Base-by-base conservation (phyloP, 768 basidiomycete genomes). In the Ramaria sp. region DNA sequence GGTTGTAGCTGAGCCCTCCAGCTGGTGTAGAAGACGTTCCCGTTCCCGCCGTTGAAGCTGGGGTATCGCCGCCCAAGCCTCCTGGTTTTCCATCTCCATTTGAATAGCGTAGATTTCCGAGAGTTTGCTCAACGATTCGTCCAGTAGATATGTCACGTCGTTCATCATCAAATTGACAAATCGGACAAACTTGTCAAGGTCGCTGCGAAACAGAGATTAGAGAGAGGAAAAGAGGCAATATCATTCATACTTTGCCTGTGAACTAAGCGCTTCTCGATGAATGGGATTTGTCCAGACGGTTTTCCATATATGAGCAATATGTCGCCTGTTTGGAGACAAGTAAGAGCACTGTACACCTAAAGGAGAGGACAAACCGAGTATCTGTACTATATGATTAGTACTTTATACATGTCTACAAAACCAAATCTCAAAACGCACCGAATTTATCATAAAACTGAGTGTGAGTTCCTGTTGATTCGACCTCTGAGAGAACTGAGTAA, bases 401-500 rank as follows among this genome's bases (percentile, higher is more conserved):
- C 8, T 13, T 38, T 43, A 28, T 6, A 27, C 48, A 34, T 48
- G 20, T 22, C 27, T 10, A 51, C 36, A 50, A 28, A 48, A 60
- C 55, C 48, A n/a, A 16, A 27, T 3, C 54, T n/a, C n/a, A n/a
- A 32, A 15, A 78, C 85, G 59, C 63, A 89, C 88, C 88, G 64
- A 94, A 95, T 81, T 96, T 94, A 67, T 96, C 95, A 69, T 96
- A 98, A 70, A 99, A 98, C 64, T 98, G 95, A 0, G 93, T 95
- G 64, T 93, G 95, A 20, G 93, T 90, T 28, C 96, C 96, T 0
- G 96, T 99, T 61, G 87, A 85, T 67, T 99, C 96, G 43, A 97
- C 93, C 78, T 98, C 95, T 95, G 65, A 49, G 34, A 20, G 5
- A 24, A 61, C 12, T 49, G 54, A 28, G 34, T 36, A 8, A 50